Conservation (phyloP, 116 monocot genomes). For the Papilionanthe hybrid region DNA sequence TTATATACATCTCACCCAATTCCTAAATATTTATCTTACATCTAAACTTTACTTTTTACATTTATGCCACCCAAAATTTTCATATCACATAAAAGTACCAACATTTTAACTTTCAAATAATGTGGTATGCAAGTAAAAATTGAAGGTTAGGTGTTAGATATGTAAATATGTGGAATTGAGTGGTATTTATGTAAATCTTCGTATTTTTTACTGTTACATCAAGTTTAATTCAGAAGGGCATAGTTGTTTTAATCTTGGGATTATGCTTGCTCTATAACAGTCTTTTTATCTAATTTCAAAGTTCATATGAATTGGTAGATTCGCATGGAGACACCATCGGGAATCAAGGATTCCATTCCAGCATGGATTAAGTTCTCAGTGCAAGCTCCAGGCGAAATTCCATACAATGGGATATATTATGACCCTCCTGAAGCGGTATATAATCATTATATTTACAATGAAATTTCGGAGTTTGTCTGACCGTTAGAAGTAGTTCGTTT, state of each 20-base stretch:
- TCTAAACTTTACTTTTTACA: too few species aligned
- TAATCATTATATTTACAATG: neutral
- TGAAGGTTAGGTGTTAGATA: too few species aligned
- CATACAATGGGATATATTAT: conserved; percentile 97
- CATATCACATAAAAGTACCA: too few species aligned
- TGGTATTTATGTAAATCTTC: too few species aligned
- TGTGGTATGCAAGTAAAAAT: too few species aligned
- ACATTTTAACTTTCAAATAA: too few species aligned
- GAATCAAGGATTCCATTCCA: conserved; percentile 93
- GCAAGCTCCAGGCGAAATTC: conserved; percentile 90
- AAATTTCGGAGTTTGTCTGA: neutral
- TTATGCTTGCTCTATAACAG: neutral
- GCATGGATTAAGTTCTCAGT: conserved; percentile 99
- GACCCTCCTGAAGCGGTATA: conserved; percentile 91
- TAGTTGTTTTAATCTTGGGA: neutral
- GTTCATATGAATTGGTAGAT: conserved; percentile 41
- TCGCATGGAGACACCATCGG: conserved; percentile 93
- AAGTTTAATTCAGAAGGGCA: neutral
- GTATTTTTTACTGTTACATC: neutral
- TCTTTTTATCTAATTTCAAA: neutral
- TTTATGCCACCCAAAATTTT: too few species aligned
- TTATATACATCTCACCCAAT: too few species aligned
- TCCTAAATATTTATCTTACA: too few species aligned
- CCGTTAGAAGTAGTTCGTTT: neutral
- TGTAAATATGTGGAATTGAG: too few species aligned